phyloP scores from a whole-genome alignment of 2,329 filamentous ascomycete species.

The Lomentospora prolificans region DNA sequence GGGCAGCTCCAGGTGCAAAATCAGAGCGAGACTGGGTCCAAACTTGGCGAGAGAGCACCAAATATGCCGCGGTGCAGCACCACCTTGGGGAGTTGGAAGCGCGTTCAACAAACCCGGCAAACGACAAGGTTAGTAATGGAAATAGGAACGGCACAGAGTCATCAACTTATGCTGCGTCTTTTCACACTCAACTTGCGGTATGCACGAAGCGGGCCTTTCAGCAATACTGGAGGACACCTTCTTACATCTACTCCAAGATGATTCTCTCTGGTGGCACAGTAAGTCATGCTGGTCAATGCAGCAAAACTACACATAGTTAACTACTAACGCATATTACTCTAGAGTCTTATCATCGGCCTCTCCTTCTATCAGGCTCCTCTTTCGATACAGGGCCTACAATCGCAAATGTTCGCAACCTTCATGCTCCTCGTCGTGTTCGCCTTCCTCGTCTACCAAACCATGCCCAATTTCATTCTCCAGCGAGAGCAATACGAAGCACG shows the following conservation, averaged over 20 bases:
- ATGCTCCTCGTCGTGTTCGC: slow-evolving; percentile 57
- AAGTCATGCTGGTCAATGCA: slow-evolving; percentile 3
- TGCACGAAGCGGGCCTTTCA: slow-evolving; percentile 59
- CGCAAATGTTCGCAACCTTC: slow-evolving; percentile 57
- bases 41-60: slow-evolving; percentile 24
- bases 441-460: slow-evolving; percentile 47
- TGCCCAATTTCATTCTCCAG: slow-evolving; percentile 58
- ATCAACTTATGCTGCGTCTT: slow-evolving; percentile 60
- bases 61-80: slow-evolving; percentile 20
- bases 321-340: neutral
- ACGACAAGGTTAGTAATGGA: neutral
- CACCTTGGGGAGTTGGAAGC: slow-evolving; percentile 17
- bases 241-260: slow-evolving; percentile 65
- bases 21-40: slow-evolving; percentile 26
- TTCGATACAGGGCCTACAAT: slow-evolving; percentile 52
- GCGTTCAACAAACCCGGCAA: neutral
- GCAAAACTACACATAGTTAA: neutral
- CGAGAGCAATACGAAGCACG: slow-evolving; percentile 58
- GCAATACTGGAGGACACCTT: slow-evolving; percentile 69
- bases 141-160: slow-evolving; percentile 20
- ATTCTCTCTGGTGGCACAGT: slow-evolving; percentile 39
- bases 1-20: slow-evolving; percentile 37
- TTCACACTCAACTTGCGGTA: slow-evolving; percentile 47
- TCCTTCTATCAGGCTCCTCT: slow-evolving; percentile 49
- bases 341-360: slow-evolving; percentile 54